These are phyloP conservation scores for Sonneratia caseolaris DNA, from an alignment of 345 rosid genomes.

Conservation along the genomic window DNA sequence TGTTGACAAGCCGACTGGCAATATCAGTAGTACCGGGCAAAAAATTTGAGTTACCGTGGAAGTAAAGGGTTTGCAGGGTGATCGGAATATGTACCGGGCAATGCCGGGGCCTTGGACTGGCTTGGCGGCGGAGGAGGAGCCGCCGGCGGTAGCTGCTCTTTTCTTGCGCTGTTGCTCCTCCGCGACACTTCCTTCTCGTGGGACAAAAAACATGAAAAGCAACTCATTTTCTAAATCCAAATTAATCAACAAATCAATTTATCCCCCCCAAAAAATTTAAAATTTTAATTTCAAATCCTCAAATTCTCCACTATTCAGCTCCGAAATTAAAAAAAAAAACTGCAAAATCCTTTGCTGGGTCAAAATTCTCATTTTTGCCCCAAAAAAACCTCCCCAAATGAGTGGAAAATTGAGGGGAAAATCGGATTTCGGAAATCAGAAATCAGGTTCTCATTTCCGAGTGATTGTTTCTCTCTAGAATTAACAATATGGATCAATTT, in stretches of 20 bases:
- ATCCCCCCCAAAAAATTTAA: not conserved
- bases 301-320: not conserved
- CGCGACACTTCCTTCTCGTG: constrained; percentile 34
- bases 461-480: too few species aligned
- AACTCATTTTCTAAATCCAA: constrained; percentile 36
- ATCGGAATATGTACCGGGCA: constrained; percentile 12
- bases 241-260: not conserved
- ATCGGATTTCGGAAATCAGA: not conserved
- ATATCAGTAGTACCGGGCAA: not conserved
- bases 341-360: not conserved
- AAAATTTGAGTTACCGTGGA: not conserved
- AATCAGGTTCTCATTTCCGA: not conserved
- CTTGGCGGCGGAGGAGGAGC: constrained; percentile 3
- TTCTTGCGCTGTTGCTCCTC: constrained; percentile 19
- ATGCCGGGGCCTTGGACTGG: constrained; percentile 15
- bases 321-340: not conserved
- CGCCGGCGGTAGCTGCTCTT: constrained; percentile 3
- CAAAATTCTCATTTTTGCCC: not conserved
- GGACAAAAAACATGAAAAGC: constrained; percentile 67
- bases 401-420: not conserved
- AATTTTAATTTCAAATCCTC: not conserved
- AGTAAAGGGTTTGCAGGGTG: not conserved
- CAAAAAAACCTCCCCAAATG: too few species aligned
- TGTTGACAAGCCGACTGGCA: not conserved
- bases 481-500: not conserved